Percentiles rank a stretch among this genome's conserved stretches.
Evolutionary conservation across 2,329 filamentous ascomycete genomes (phyloP).

Genomic region (Fusarium citri): DNA sequence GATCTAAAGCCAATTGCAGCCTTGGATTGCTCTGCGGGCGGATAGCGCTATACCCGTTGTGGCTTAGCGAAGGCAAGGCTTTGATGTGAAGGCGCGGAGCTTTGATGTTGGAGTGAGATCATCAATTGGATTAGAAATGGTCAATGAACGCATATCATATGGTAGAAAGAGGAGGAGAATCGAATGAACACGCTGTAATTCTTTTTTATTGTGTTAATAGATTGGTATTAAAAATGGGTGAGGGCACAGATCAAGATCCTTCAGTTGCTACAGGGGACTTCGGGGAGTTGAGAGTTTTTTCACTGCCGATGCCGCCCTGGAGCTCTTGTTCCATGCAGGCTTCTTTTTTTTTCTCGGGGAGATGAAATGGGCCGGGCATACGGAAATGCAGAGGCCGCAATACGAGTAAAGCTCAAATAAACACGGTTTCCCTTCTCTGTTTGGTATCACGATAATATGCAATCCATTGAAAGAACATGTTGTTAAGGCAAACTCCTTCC

Average conservation of each 20-base stretch:
- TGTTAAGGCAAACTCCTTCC: no score
- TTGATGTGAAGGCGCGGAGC: conserved; percentile 8
- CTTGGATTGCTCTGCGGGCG: conserved; percentile 9
- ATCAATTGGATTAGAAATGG: conserved; percentile 19
- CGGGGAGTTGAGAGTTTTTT: conserved; percentile 28
- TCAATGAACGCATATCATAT: conserved; percentile 12
- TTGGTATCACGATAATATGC: fast-evolving
- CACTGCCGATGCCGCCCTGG: not conserved
- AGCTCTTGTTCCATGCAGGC: conserved; percentile 23
- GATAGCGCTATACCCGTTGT: conserved; percentile 17
- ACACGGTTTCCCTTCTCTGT: no score
- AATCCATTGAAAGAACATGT: fast-evolving
- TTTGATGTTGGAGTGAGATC: conserved; percentile 25
- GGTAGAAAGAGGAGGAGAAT: not conserved
- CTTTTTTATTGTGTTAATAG: conserved; percentile 1
- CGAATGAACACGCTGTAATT: not conserved
- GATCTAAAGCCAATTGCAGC: conserved; percentile 2
- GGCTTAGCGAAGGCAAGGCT: conserved; percentile 20
- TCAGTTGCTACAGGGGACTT: conserved; percentile 2
- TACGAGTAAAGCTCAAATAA: not conserved
- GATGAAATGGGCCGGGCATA: not conserved
- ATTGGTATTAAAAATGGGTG: not conserved
- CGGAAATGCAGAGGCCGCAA: not conserved
- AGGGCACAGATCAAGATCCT: not conserved
- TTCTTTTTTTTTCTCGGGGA: conserved; percentile 29